phyloP scores from a whole-genome alignment of 805 yeast genomes.

The Cyberlindnera japonica region DNA sequence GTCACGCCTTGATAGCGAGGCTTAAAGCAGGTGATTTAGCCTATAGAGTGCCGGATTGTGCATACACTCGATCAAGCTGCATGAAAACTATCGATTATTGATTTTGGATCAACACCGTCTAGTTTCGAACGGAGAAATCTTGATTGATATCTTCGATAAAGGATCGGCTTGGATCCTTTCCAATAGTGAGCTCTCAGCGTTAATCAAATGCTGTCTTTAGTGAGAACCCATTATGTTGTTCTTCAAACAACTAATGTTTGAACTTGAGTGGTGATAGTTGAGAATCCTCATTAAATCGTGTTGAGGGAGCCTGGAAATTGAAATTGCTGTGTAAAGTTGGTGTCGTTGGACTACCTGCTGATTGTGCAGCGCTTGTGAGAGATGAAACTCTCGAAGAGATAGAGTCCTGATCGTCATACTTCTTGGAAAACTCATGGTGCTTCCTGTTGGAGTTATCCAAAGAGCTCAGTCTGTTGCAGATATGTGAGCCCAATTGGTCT shows the following conservation, averaged over 20 bases:
- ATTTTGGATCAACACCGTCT: no score
- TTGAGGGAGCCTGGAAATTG: slow-evolving; percentile 1
- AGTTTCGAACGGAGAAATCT: no score
- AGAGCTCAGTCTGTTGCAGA: slow-evolving; percentile 10
- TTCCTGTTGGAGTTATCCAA: slow-evolving; percentile 2
- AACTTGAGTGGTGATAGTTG: slow-evolving; percentile 2
- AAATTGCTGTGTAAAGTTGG: slow-evolving; percentile 1
- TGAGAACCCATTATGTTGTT: no score
- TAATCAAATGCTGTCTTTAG: no score
- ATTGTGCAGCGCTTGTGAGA: slow-evolving; percentile 7
- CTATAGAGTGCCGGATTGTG: no score
- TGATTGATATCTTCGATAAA: no score
- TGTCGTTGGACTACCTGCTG: slow-evolving; percentile 11
- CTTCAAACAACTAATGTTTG: background rate
- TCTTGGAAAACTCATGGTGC: background rate
- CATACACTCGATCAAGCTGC: no score
- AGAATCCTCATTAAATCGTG: slow-evolving; percentile 1
- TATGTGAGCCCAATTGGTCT: slow-evolving; percentile 13
- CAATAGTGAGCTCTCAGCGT: no score
- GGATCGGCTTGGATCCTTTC: no score
- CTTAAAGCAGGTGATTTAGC: no score
- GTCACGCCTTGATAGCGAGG: no score
- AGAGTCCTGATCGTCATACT: slow-evolving; percentile 5
- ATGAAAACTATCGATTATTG: no score
- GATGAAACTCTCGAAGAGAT: slow-evolving; percentile 6